Evolutionary conservation across 768 basidiomycete species (phyloP).

Genomic region (Auricularia cornea): DNA sequence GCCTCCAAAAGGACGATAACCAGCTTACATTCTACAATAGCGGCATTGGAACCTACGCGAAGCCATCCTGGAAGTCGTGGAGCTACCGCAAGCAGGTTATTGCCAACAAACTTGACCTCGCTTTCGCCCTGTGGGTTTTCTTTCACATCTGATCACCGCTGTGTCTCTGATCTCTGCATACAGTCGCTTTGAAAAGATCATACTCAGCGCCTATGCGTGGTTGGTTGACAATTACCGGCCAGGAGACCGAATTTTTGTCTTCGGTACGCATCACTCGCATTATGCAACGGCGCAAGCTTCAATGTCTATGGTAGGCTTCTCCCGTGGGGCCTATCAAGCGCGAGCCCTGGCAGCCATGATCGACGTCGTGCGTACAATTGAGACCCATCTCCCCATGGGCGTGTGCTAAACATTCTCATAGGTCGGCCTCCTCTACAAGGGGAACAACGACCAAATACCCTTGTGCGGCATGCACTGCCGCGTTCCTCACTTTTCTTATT

Average conservation of each 20-base stretch:
- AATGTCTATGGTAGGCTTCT: too few relatives aligned
- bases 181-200: constrained; percentile 29
- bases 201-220: constrained; percentile 34
- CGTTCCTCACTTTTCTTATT: not conserved
- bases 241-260: constrained; percentile 34
- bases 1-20: constrained; percentile 21
- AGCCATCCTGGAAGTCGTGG: constrained; percentile 13
- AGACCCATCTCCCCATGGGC: too few relatives aligned
- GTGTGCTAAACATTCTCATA: too few relatives aligned
- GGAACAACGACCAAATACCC: constrained; percentile 33
- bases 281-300: too few relatives aligned
- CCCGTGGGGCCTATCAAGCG: too few relatives aligned
- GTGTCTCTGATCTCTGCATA: not conserved
- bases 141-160: too few relatives aligned
- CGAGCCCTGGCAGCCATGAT: too few relatives aligned
- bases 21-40: constrained; percentile 36
- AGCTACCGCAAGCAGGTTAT: constrained; percentile 16
- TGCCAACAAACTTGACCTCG: constrained; percentile 24
- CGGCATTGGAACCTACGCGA: constrained; percentile 31
- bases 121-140: constrained; percentile 28
- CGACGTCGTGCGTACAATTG: too few relatives aligned
- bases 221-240: constrained; percentile 30
- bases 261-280: constrained; percentile 22
- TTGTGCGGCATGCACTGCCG: constrained; percentile 19
- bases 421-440: constrained; percentile 34